phyloP scores from a whole-genome alignment of 2,329 filamentous ascomycete genomes.

The Alternaria longipes region DNA sequence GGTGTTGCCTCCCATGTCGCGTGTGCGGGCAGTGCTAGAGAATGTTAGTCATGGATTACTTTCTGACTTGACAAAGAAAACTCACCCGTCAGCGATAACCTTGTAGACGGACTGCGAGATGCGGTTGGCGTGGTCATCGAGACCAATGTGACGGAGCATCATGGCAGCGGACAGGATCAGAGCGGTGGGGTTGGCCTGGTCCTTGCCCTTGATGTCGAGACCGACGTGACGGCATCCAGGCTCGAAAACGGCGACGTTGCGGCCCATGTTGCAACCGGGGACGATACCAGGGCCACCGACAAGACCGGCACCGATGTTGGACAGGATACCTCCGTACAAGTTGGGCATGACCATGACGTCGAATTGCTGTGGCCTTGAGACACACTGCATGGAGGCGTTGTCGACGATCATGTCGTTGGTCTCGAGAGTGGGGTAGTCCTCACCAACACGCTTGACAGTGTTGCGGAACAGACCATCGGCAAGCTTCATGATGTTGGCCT shows the following conservation, averaged over 20 bases:
- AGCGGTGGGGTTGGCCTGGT: constrained; percentile 97
- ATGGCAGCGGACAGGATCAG: constrained; percentile 95
- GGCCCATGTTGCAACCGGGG: constrained; percentile 99
- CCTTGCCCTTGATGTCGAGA: constrained; percentile 99
- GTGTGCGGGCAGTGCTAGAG: constrained; percentile 80
- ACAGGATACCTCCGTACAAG: constrained; percentile 97
- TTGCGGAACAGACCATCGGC: constrained; percentile 98
- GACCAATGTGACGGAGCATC: constrained; percentile 95
- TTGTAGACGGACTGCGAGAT: constrained; percentile 88
- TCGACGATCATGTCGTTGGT: constrained; percentile 99
- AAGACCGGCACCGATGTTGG: constrained; percentile 97
- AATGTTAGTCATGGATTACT: constrained; percentile 39
- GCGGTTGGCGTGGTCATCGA: constrained; percentile 97
- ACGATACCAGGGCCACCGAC: constrained; percentile 97
- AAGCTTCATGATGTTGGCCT: constrained; percentile 99
- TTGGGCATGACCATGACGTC: constrained; percentile 99
- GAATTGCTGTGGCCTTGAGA: constrained; percentile 95
- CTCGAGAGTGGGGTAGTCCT: constrained; percentile 95
- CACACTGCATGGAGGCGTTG: constrained; percentile 99
- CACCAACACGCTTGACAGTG: constrained; percentile 91
- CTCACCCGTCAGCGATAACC: constrained; percentile 89
- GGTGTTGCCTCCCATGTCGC: constrained; percentile 92
- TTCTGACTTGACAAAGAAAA: not conserved
- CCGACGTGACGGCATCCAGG: constrained; percentile 99
- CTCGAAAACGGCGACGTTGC: constrained; percentile 97